Conservation (phyloP, 2,329 filamentous ascomycete genomes). For the Colletotrichum lentis region DNA sequence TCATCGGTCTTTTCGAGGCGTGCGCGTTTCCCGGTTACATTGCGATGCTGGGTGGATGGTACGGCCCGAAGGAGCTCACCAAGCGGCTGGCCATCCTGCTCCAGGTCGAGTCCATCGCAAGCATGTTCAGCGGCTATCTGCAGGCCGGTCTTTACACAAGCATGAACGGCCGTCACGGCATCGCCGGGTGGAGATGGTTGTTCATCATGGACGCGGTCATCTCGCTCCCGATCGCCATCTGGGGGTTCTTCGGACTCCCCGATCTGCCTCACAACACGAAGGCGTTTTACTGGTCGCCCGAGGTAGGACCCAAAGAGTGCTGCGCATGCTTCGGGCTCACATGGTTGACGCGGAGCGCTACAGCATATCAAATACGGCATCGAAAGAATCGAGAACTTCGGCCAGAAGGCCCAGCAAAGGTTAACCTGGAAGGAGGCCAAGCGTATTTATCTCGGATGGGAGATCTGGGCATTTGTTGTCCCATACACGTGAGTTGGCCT, state of each 20-base stretch:
- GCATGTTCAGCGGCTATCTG: slow-evolving; percentile 66
- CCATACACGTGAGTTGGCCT: slow-evolving; percentile 38
- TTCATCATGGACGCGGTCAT: slow-evolving; percentile 51
- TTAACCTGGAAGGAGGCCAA: slow-evolving; percentile 34
- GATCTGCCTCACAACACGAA: slow-evolving; percentile 38
- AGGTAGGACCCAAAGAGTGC: neutral
- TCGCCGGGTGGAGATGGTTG: slow-evolving; percentile 51
- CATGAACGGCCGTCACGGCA: slow-evolving; percentile 45
- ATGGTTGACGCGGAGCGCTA: neutral
- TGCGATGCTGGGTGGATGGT: slow-evolving; percentile 56
- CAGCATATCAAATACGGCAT: slow-evolving; percentile 39
- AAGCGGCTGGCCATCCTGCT: slow-evolving; percentile 60
- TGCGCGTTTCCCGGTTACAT: slow-evolving; percentile 41
- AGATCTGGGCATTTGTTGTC: slow-evolving; percentile 39
- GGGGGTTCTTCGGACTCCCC: slow-evolving; percentile 40
- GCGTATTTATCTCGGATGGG: slow-evolving; percentile 37
- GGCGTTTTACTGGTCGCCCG: slow-evolving; percentile 35
- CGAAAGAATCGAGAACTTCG: slow-evolving; percentile 40
- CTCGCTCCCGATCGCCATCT: slow-evolving; percentile 40
- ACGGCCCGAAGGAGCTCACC: slow-evolving; percentile 51
- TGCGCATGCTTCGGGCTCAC: neutral
- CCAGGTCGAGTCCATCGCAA: slow-evolving; percentile 59
- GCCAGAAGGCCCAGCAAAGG: slow-evolving; percentile 36
- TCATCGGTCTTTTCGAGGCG: slow-evolving; percentile 53
- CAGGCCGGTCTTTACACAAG: slow-evolving; percentile 60